phyloP scores from a whole-genome alignment of 1,284 basidiomycete genomes.

The Farysia itapuensis region DNA sequence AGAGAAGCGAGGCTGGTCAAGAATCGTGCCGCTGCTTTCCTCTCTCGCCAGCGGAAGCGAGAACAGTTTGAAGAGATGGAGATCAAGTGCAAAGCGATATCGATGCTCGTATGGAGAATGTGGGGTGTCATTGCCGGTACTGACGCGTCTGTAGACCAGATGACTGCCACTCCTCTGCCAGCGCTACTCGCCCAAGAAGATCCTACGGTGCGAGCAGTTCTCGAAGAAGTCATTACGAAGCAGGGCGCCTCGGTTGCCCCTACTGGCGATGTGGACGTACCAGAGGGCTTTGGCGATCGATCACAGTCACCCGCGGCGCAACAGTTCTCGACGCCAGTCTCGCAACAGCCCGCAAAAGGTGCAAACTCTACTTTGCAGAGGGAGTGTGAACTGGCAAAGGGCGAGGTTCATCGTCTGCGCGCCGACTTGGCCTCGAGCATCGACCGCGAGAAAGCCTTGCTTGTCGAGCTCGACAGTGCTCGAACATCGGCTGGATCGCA shows the following conservation, averaged over 20 bases:
- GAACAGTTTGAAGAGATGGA: constrained; percentile 90
- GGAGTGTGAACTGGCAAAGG: neutral
- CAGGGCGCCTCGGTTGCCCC: constrained; percentile 49
- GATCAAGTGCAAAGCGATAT: constrained; percentile 66
- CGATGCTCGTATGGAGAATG: constrained; percentile 52
- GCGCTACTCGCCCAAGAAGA: constrained; percentile 33
- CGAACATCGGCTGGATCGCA: constrained; percentile 9
- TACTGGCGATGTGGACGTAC: constrained; percentile 37
- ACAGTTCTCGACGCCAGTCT: too few species aligned
- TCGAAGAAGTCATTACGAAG: constrained; percentile 40
- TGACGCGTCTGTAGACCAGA: constrained; percentile 16
- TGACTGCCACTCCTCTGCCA: constrained; percentile 23
- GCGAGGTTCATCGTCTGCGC: constrained; percentile 28
- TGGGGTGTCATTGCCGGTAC: constrained; percentile 46
- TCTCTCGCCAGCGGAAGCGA: constrained; percentile 82
- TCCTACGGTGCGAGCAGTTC: constrained; percentile 28
- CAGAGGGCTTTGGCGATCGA: too few species aligned
- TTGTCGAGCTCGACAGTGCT: constrained; percentile 15
- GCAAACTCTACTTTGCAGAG: too few species aligned
- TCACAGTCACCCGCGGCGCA: too few species aligned
- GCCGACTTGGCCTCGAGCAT: constrained; percentile 18
- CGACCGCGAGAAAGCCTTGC: constrained; percentile 14
- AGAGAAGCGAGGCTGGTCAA: constrained; percentile 86
- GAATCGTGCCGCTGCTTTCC: constrained; percentile 86
- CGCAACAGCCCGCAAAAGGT: too few species aligned